Evolutionary conservation across 305 asterid genomes (phyloP), one percentile per base, ranked within the genome.

Genomic region (Solanum hybrid): DNA sequence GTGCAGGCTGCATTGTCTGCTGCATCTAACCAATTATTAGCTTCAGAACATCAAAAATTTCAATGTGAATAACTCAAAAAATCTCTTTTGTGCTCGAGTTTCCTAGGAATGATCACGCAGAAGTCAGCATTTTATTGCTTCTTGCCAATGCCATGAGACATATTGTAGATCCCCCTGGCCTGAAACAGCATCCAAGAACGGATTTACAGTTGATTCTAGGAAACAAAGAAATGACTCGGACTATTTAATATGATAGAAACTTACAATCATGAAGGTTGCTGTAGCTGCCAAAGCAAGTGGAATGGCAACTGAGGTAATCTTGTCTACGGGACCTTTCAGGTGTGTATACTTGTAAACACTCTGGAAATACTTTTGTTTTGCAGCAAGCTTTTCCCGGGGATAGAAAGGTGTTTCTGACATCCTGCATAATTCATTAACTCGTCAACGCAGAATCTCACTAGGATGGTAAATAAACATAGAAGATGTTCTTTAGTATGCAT

Each of bases 141-240:
- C 95, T 95, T 96, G 29, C 98, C 98, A 7, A 95, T 91, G 69
- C 97, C 97, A 90, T 94, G 94, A 74, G 98, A 92, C 98, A 96
- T 93, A 91, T 95, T 94, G 88, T 96, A 94, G 93, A 96, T 93
- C 79, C 98, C 97, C 92, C 94, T 95, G 20, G 93, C 98, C 98
- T 95, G 97, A 13, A 82, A 57, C 78, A 83, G n/a, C 83, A 90
- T 26, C 5, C n/a, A 40, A 46, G 3, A 42, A 76, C 22, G 22
- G 40, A 34, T 31, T 75, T 75, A 75, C 40, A 88, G 89, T 46
- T 31, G 75, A 42, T 88, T 42, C 46, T 12, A 12, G 11, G 18
- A 42, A 79, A 79, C 51, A 75, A 46, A 42, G 42, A 64, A 29
- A 22, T 61, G 20, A 88, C 13, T 42, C 24, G 5, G 5, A 42